Conservation (phyloP, 2,329 filamentous ascomycete genomes). For the Zymoseptoria pseudotritici region DNA sequence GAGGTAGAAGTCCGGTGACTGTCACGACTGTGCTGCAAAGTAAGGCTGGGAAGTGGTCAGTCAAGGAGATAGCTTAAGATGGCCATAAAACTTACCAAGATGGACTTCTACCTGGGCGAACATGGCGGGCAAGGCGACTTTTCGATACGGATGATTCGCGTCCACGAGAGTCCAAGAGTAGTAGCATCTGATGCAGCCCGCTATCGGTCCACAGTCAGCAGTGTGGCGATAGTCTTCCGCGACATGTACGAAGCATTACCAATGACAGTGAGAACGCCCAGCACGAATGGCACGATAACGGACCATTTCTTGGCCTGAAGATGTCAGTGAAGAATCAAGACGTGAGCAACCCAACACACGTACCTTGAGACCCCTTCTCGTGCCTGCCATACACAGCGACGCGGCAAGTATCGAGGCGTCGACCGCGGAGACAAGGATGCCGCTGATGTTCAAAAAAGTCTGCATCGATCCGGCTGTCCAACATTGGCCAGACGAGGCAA, state of each 20-base stretch:
- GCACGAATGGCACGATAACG: conserved; percentile 7
- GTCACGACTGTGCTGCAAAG: conserved; percentile 12
- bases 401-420: conserved; percentile 7
- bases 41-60: conserved; percentile 2
- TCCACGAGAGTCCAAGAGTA: conserved; percentile 10
- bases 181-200: conserved; percentile 11
- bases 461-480: conserved; percentile 4
- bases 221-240: neutral
- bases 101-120: conserved; percentile 12
- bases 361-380: conserved; percentile 1
- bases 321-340: neutral
- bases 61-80: neutral
- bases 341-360: too few species aligned
- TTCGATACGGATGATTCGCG: conserved; percentile 6
- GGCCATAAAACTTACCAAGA: neutral
- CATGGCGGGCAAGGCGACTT: conserved; percentile 3
- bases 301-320: conserved; percentile 6
- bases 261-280: conserved; percentile 9
- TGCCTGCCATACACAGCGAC: conserved; percentile 9
- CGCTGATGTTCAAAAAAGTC: conserved; percentile 8
- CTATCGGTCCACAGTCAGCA: neutral
- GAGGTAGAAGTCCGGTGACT: conserved; percentile 9
- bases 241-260: conserved; percentile 1
- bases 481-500: conserved; percentile 1
- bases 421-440: conserved; percentile 4